Percentiles rank a stretch among this genome's conserved stretches.
phyloP scores from a whole-genome alignment of 1,139 yeast species.

The Lodderomyces orthopsilosis region DNA sequence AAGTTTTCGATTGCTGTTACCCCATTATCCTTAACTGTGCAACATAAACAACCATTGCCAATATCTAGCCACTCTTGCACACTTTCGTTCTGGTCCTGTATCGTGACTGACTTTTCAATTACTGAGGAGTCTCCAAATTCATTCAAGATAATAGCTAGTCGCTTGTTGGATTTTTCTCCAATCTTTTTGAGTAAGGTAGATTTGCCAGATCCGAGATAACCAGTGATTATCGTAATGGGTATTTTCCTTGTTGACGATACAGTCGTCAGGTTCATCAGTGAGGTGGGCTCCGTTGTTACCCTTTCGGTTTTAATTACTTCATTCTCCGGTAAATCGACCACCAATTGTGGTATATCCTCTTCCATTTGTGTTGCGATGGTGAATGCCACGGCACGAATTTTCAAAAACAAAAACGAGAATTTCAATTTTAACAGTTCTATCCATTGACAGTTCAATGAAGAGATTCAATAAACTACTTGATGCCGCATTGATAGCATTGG shows the following conservation, averaged over 20 bases:
- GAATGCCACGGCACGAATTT: not conserved
- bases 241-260: constrained; percentile 41
- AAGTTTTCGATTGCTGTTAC: constrained; percentile 90
- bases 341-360: constrained; percentile 55
- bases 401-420: not conserved
- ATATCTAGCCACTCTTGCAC: constrained; percentile 94
- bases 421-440: not conserved
- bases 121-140: constrained; percentile 89
- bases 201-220: constrained; percentile 94
- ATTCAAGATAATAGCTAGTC: constrained; percentile 85
- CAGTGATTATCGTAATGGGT: constrained; percentile 91
- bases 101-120: constrained; percentile 83
- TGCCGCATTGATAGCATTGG: constrained; percentile 22
- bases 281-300: constrained; percentile 7
- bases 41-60: constrained; percentile 95
- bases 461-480: constrained; percentile 25
- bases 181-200: constrained; percentile 77
- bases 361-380: not conserved
- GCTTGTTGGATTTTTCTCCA: constrained; percentile 64
- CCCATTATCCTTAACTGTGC: constrained; percentile 93
- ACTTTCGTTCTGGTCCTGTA: constrained; percentile 54
- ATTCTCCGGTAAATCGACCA: constrained; percentile 28
- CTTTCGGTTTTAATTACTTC: constrained; percentile 10
- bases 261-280: constrained; percentile 11
- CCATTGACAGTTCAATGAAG: constrained; percentile 14